These are phyloP conservation scores for Monosporascus sp. DNA, from an alignment of 2,329 filamentous ascomycete species.

Conservation along the genomic window DNA sequence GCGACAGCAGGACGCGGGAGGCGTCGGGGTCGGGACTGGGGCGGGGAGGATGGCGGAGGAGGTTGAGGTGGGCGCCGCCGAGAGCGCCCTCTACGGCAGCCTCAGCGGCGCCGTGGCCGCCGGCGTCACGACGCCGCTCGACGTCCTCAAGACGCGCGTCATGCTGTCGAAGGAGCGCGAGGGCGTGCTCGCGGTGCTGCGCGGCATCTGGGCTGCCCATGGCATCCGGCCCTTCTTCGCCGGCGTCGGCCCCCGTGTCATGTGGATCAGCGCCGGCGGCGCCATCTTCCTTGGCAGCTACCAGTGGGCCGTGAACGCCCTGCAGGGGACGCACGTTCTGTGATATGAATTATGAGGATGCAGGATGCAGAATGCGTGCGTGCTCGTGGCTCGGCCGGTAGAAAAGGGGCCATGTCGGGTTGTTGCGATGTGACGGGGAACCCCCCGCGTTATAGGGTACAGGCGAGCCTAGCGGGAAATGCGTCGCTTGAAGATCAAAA, in stretches of 20 bases:
- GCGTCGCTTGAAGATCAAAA: too few relatives aligned
- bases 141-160: constrained; percentile 93
- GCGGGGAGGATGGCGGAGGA: constrained; percentile 11
- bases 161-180: constrained; percentile 77
- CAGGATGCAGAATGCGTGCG: neutral
- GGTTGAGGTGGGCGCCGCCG: constrained; percentile 58
- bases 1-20: neutral
- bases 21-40: constrained; percentile 8
- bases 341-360: neutral
- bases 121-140: constrained; percentile 82
- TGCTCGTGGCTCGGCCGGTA: too few relatives aligned
- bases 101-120: constrained; percentile 80
- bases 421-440: neutral
- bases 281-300: constrained; percentile 94
- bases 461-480: neutral
- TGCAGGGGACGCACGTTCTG: constrained; percentile 39
- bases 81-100: constrained; percentile 82
- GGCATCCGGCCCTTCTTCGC: constrained; percentile 68
- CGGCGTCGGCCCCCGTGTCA: constrained; percentile 73
- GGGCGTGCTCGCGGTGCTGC: constrained; percentile 54
- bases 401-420: too few relatives aligned
- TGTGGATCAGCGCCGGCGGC: constrained; percentile 93
- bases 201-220: constrained; percentile 57
- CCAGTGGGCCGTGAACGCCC: constrained; percentile 76
- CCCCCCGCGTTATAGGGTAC: neutral